Percentiles rank a stretch among this genome's conserved stretches.
These are phyloP conservation scores for Phialophora tarda DNA, from an alignment of 2,329 filamentous ascomycete genomes.

Conservation along the genomic window DNA sequence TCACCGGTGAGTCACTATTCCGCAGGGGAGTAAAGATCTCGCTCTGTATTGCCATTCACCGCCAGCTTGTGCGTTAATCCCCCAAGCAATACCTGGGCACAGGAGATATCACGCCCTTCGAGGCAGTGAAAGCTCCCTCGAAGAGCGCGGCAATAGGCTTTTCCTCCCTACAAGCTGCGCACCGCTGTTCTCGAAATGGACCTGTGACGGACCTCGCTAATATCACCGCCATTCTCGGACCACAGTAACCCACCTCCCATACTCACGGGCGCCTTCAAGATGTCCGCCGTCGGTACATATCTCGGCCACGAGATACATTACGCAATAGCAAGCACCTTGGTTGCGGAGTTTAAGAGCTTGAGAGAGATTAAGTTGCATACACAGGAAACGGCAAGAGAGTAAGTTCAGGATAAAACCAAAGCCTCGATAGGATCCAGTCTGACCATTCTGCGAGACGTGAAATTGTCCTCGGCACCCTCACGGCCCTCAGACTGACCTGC, in stretches of 20 bases:
- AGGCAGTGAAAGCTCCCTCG: too few relatives aligned
- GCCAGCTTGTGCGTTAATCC: too few relatives aligned
- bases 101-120: too few relatives aligned
- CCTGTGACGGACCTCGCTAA: neutral
- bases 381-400: neutral
- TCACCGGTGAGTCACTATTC: too few relatives aligned
- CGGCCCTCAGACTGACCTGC: slow-evolving; percentile 4
- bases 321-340: slow-evolving; percentile 6
- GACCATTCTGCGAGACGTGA: neutral
- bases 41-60: too few relatives aligned
- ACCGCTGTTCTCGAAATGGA: too few relatives aligned
- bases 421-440: neutral
- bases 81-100: too few relatives aligned
- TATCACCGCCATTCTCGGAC: neutral
- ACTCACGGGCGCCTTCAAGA: neutral
- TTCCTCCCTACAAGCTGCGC: too few relatives aligned
- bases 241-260: too few relatives aligned
- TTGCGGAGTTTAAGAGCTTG: slow-evolving; percentile 4
- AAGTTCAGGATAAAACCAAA: neutral
- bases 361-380: neutral
- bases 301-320: slow-evolving; percentile 5
- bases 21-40: too few relatives aligned
- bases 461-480: slow-evolving; percentile 1
- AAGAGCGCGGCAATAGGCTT: too few relatives aligned
- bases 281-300: neutral